Base-by-base conservation (phyloP, 202 grass and related monocot genomes). In the Elaeis oleifera region DNA sequence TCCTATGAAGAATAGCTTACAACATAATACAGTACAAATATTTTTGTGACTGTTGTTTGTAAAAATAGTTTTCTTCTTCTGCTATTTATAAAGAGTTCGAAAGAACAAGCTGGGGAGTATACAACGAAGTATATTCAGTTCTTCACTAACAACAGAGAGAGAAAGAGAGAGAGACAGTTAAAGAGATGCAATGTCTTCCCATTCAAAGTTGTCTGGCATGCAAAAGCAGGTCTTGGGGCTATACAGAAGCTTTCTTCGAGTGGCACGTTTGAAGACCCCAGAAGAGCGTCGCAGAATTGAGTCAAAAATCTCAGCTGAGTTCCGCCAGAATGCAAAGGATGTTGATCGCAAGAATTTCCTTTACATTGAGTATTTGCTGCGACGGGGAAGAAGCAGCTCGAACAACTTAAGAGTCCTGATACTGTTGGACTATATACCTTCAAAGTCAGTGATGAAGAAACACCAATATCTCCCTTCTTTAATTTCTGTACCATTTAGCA, bases 361-460 rank as follows among this genome's bases (percentile, higher is more conserved):
- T 53, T 87, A 90, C 79, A 90, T 90, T 54, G 90, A 96, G 60
- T 88, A 96, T 73, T 67, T 96, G 56, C 50, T 96, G 58, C 87
- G 90, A 67, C 82, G 79, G 56, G 90, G 90, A 63, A 88, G 70
- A 80, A 32, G 25, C 90, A 96, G 76, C 81, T 96, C 36, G 84
- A 96, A 51, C 90, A 96, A 72, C 84, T 96, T 22, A 90, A 83
- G 63, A 81, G 80, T 80, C 78, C 84, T 68, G 90, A 80, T 65
- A 96, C 89, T 14, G 69, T 73, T 26, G 81, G 75, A 58, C 65
- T 96, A 48, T 78, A 73, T 64, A 85, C 81, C 16, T 78, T 95
- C 56, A 59, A 78, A 79, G 87, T 85, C 56, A 82, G 64, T 71
- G 57, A 71, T 70, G 71, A 60, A 75, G 26, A 18, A 66, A 22